Base-by-base conservation (phyloP, 2,329 filamentous ascomycete genomes). In the Aureobasidium sp. region DNA sequence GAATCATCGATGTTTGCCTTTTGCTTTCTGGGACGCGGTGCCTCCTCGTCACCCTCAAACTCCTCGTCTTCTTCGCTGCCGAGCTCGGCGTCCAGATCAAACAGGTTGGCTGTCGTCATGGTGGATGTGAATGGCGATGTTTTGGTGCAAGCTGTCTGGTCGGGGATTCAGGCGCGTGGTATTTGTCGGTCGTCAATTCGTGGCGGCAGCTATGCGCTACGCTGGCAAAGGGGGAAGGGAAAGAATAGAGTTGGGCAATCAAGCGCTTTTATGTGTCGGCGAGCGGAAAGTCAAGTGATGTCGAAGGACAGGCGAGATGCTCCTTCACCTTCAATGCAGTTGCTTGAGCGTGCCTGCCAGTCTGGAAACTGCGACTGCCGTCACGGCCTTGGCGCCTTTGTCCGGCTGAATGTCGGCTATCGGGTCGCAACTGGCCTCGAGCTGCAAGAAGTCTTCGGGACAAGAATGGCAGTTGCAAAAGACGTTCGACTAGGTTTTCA, bases 51-150 rank as follows among this genome's bases (percentile, higher is more conserved):
- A 67, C 92, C 90, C 69, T 91, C 88, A 65, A 88, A 90, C 70
- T 89, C 90, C 65, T 95, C 91, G 59, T 93, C 89, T 65, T 86
- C 84, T 36, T 94, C 90, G 29, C 87, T 87, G 72, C 92, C 92
- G 64, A 97, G 79, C 75, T 95, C 87, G 68, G 93, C 94, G 78
- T 91, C 87, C 66, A 86, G 87, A 68, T 93, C 87, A 70, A 99
- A 87, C 72, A 97, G 80, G 73, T 91, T 75, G 64, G 63, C 69
- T 51, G 63, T 66, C 68, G 65, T 62, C 64, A 67, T 67, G 42
- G n/a, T 59, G 41, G 45, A 3, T n/a, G 42, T 15, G 52, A 8
- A 34, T 25, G 22, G 17, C 15, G 61, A 60, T 37, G 31, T 48
- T 47, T 34, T 47, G 34, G n/a, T 27, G 47, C 42, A 48, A 48